Evolutionary conservation across 2,329 filamentous ascomycete genomes (phyloP).

Genomic region (Ophiostoma triangulosporum): DNA sequence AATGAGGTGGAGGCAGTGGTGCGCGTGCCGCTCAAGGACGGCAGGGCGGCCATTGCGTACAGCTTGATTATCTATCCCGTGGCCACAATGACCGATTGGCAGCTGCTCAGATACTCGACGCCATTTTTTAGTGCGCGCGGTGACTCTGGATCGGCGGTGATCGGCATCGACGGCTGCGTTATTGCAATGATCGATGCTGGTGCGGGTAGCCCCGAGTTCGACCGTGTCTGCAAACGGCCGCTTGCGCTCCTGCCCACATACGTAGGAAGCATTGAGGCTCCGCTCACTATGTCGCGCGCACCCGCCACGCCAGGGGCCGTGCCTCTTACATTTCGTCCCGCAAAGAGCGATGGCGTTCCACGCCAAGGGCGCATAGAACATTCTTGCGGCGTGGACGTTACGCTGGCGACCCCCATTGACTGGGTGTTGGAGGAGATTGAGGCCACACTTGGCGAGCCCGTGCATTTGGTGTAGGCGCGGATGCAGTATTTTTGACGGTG

Average conservation of each 20-base stretch:
- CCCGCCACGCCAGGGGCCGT: background rate
- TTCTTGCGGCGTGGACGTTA: background rate
- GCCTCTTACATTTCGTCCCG: background rate
- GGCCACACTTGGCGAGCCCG: background rate
- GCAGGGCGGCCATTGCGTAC: background rate
- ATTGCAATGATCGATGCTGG: background rate
- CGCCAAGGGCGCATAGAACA: background rate
- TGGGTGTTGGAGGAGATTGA: background rate
- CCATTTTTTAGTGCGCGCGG: background rate
- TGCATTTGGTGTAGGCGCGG: background rate
- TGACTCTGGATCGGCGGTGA: background rate
- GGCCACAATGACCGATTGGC: background rate
- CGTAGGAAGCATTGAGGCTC: too few relatives aligned
- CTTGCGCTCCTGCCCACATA: background rate
- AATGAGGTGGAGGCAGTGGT: background rate
- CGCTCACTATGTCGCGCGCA: too few relatives aligned
- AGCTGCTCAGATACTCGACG: too few relatives aligned
- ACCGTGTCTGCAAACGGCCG: background rate
- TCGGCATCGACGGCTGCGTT: background rate
- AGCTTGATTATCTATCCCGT: background rate
- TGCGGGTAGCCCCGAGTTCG: background rate
- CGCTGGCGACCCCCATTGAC: background rate
- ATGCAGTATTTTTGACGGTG: too few relatives aligned
- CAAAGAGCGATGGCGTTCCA: background rate
- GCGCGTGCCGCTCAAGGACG: background rate